phyloP scores from a whole-genome alignment of 805 yeast genomes.

The Schizosaccharomyces octosporus region DNA sequence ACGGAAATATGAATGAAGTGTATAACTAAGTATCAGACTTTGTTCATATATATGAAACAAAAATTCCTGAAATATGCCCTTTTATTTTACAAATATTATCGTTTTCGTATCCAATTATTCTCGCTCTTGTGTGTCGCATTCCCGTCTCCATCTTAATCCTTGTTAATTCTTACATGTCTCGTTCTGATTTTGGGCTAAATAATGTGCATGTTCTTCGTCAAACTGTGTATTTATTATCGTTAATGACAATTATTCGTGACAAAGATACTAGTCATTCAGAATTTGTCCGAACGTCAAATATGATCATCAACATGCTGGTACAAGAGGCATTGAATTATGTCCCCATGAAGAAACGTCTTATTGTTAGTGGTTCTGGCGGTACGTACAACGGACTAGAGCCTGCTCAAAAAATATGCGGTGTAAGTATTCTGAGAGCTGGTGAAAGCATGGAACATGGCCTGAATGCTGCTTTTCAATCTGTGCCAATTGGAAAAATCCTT shows the following conservation, averaged over 20 bases:
- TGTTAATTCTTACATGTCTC: not conserved
- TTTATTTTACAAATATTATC: not conserved
- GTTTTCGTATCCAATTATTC: not conserved
- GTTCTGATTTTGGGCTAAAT: not conserved
- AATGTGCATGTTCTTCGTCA: constrained; percentile 32
- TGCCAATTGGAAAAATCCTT: not conserved
- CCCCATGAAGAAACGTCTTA: constrained; percentile 48
- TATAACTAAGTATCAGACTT: too few relatives aligned
- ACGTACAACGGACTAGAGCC: constrained; percentile 39
- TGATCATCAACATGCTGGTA: not conserved
- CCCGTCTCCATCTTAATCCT: not conserved
- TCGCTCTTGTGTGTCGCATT: not conserved
- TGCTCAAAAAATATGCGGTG: constrained; percentile 88
- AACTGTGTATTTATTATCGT: constrained; percentile 68
- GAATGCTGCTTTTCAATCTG: not conserved
- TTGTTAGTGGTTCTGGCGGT: constrained; percentile 33
- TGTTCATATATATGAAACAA: not conserved
- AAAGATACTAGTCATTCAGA: constrained; percentile 35
- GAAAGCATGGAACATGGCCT: constrained; percentile 46
- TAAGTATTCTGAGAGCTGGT: constrained; percentile 91
- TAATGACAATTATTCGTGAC: constrained; percentile 77
- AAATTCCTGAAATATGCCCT: not conserved
- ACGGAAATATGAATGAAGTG: too few relatives aligned
- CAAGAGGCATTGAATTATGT: constrained; percentile 38
- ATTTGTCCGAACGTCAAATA: not conserved